Evolutionary conservation across 371 early-diverging fungal genomes (phyloP).

Genomic region (Coemansia sp.): DNA sequence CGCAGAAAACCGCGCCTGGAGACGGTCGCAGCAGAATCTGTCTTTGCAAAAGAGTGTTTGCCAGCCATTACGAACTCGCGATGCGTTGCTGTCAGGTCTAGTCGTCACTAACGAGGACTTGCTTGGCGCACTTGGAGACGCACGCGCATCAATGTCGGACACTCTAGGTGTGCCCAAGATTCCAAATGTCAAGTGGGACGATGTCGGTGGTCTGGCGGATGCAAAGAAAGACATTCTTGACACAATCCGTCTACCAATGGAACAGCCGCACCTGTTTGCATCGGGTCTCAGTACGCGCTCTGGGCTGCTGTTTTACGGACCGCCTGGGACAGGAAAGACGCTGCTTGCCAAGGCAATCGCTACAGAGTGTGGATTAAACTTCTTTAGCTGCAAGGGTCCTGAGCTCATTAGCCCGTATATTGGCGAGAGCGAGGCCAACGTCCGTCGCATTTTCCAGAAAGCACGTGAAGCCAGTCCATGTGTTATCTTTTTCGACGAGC

Average conservation of each 20-base stretch:
- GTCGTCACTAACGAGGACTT: slow-evolving; percentile 74
- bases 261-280: slow-evolving; percentile 96
- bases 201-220: slow-evolving; percentile 97
- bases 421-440: slow-evolving; percentile 96
- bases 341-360: slow-evolving; percentile 99
- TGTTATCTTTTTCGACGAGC: slow-evolving; percentile 99
- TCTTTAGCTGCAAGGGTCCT: slow-evolving; percentile 98
- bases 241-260: slow-evolving; percentile 97
- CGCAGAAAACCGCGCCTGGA: slow-evolving; percentile 68
- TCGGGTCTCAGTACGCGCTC: slow-evolving; percentile 97
- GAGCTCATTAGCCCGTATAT: slow-evolving; percentile 95
- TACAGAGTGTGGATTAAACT: slow-evolving; percentile 95
- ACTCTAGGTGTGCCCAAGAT: slow-evolving; percentile 96
- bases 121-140: slow-evolving; percentile 72
- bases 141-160: slow-evolving; percentile 83
- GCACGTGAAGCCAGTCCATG: slow-evolving; percentile 98
- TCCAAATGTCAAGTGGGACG: slow-evolving; percentile 96
- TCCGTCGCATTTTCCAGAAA: slow-evolving; percentile 95
- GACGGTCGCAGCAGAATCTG: slow-evolving; percentile 37
- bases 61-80: slow-evolving; percentile 49
- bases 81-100: slow-evolving; percentile 69
- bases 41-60: not conserved
- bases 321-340: slow-evolving; percentile 99
- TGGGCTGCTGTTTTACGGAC: slow-evolving; percentile 92
- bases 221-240: slow-evolving; percentile 97